These are phyloP conservation scores for Hyphodiscus hymeniophilus DNA, from an alignment of 495 filamentous ascomycete genomes.

Conservation along the genomic window DNA sequence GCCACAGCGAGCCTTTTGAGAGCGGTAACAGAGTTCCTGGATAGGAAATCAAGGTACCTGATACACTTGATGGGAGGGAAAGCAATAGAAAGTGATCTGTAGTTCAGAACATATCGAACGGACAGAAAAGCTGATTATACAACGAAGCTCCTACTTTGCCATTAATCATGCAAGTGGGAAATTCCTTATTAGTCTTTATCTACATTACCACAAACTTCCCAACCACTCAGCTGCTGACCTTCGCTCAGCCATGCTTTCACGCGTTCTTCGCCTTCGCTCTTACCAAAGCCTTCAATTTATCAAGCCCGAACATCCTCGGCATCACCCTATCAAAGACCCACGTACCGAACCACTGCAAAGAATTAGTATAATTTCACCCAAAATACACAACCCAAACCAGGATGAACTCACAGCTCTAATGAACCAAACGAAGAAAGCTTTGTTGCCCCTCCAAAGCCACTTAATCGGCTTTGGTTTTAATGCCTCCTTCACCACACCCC, in stretches of 20 bases:
- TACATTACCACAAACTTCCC: too few species aligned
- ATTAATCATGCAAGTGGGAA: too few species aligned
- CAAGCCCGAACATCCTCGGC: slow-evolving; percentile 39
- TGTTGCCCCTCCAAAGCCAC: slow-evolving; percentile 49
- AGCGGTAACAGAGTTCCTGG: too few species aligned
- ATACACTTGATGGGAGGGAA: too few species aligned
- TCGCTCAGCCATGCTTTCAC: neutral
- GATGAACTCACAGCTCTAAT: slow-evolving; percentile 8
- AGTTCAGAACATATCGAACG: too few species aligned
- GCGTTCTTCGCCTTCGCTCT: slow-evolving; percentile 7
- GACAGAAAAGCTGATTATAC: too few species aligned
- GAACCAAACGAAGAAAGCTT: slow-evolving; percentile 38
- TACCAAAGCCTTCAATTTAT: slow-evolving; percentile 26
- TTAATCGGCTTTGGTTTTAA: slow-evolving; percentile 36
- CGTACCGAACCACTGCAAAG: slow-evolving; percentile 29
- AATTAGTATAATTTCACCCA: slow-evolving; percentile 12
- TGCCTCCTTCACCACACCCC: slow-evolving; percentile 46
- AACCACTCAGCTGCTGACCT: too few species aligned
- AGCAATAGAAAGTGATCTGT: too few species aligned
- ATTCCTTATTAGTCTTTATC: too few species aligned
- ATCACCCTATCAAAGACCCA: slow-evolving; percentile 34
- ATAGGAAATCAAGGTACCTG: too few species aligned
- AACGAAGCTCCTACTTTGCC: too few species aligned
- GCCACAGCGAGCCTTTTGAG: too few species aligned
- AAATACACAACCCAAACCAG: slow-evolving; percentile 31